phyloP scores from a whole-genome alignment of 2,329 filamentous ascomycete genomes.

The Clarireedia hainanense region DNA sequence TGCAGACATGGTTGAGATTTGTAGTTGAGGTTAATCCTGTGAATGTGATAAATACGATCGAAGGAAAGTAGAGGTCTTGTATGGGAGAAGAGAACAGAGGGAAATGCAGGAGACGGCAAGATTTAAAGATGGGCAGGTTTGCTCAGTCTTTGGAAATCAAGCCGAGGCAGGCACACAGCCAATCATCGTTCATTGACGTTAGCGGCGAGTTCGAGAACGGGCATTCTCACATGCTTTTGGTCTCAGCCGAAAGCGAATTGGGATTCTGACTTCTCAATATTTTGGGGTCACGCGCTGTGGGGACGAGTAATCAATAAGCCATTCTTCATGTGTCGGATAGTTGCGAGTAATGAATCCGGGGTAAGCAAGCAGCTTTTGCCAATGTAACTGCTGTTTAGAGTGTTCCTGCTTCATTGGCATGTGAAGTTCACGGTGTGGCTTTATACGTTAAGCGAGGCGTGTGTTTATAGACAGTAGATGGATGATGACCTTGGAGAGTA shows the following conservation, averaged over 20 bases:
- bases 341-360: not conserved
- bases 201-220: not conserved
- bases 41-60: not conserved
- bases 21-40: not conserved
- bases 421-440: not conserved
- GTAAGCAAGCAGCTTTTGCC: too few species aligned
- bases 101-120: too few species aligned
- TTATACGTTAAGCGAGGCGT: not conserved
- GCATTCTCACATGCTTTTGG: constrained; percentile 8
- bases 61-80: not conserved
- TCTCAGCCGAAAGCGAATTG: constrained; percentile 2
- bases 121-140: not conserved
- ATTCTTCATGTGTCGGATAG: not conserved
- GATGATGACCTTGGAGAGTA: too few species aligned
- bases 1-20: constrained; percentile 21
- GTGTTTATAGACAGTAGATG: not conserved
- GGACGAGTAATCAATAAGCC: not conserved
- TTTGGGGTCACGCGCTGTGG: not conserved
- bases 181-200: constrained; percentile 2
- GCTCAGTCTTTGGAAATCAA: not conserved
- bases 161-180: constrained; percentile 9
- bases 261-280: not conserved
- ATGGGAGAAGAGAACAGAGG: not conserved
- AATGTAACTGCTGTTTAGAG: too few species aligned
- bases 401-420: not conserved